Evolutionary conservation across 1,139 yeast species (phyloP), one percentile per base, ranked within the genome.

Genomic region (Geotrichum cucujoidarum): DNA sequence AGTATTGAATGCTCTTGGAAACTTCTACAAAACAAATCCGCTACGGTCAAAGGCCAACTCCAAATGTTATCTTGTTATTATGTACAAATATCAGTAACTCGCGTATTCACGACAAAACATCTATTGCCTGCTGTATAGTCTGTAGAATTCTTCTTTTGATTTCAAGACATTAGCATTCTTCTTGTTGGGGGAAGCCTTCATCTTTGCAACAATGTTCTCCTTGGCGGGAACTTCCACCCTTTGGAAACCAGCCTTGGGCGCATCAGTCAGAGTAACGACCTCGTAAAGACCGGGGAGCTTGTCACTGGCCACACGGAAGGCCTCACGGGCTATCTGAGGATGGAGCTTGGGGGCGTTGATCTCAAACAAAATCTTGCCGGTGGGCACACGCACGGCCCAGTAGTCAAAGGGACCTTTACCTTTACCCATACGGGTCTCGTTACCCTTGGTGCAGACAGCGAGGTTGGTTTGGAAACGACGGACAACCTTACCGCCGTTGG

Each of bases 351-450:
- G 75, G 38, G 81, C 83, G n/a, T 83, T 84, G 62, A 90, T 81
- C 69, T 92, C 99, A 64, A 90, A 89, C 31, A 89, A 73, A 43
- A 92, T 81, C 63, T 89, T 89, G 3, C 99, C 99, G 0, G 97
- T 89, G 40, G 98, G 95, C 17, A 92, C 92, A 61, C 99, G 79
- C 38, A 83, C 86, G 56, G 95, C 95, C 97, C 97, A 94, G 72
- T 88, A 95, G 60, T 89, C 95, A 64, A 92, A 90, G 0, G 94
- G 83, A 68, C 99, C 99, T 69, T 92, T 92, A 73, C 99, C 99
- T 69, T 94, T 92, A 74, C 99, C 99, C 99, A 92, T 92, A 81
- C 99, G 92, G 17, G 97, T 88, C 66, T 92, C 97, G 67, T 94
- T 92, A 72, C 99, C 99, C 71, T 92, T 92, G 51, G 87, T 80